Evolutionary conservation across 495 filamentous ascomycete species (phyloP).

Genomic region (Friedmanniomyces simplex): DNA sequence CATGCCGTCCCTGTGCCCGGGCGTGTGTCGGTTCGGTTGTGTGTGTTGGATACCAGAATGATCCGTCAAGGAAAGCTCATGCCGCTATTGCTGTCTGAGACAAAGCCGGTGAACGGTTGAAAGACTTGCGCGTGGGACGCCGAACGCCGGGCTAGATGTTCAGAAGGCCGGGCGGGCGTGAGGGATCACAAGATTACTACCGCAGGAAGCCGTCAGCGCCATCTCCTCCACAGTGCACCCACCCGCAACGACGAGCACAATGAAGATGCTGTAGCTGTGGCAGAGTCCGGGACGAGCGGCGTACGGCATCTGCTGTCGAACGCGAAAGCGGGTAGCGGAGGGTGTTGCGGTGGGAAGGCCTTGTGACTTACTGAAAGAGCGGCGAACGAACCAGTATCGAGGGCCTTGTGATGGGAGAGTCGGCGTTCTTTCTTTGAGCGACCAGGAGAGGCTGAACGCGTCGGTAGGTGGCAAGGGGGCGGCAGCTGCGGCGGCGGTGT

Average conservation of each 20-base stretch:
- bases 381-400: slow-evolving; percentile 8
- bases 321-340: slow-evolving; percentile 1
- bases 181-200: neutral
- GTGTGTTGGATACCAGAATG: neutral
- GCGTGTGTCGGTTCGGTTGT: neutral
- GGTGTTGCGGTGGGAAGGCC: neutral
- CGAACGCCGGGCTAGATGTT: neutral
- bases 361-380: slow-evolving; percentile 1
- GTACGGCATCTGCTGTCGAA: slow-evolving; percentile 7
- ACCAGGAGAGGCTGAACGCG: slow-evolving; percentile 5
- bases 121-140: neutral
- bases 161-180: neutral
- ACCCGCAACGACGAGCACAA: slow-evolving; percentile 1
- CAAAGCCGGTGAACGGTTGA: neutral
- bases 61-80: neutral
- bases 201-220: slow-evolving; percentile 1
- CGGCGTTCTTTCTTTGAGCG: neutral
- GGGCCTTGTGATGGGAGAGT: neutral
- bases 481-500: too few relatives aligned
- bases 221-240: slow-evolving; percentile 8
- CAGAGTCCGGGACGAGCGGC: neutral
- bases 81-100: neutral
- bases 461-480: too few relatives aligned
- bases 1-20: neutral
- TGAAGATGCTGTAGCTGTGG: neutral